Conservation (phyloP, 805 yeast species). For the Lipomyces mesembrius region DNA sequence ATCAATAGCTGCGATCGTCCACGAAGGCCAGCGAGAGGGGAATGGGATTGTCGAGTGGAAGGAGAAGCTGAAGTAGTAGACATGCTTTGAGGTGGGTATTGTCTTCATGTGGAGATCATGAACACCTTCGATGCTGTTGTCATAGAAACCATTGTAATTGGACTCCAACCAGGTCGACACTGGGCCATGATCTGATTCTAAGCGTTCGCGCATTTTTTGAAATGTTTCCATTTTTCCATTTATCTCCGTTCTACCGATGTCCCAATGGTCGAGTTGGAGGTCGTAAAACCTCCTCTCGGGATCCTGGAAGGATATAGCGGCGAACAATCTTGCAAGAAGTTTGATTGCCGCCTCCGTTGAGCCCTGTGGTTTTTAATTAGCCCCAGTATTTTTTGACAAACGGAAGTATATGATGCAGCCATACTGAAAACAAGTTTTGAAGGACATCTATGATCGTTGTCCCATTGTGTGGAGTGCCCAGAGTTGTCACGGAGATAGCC, state of each 20-base stretch:
- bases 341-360: conserved; percentile 1
- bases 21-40: neutral
- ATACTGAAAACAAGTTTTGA: neutral
- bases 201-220: conserved; percentile 2
- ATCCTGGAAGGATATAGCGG: neutral
- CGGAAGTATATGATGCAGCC: neutral
- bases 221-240: neutral
- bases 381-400: neutral
- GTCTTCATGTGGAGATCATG: neutral
- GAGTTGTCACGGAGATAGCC: neutral
- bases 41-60: conserved; percentile 4
- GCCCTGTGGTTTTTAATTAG: neutral
- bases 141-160: neutral
- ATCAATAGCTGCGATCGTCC: neutral
- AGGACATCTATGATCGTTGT: conserved; percentile 4
- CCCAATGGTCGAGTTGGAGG: conserved; percentile 8
- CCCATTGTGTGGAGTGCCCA: conserved; percentile 3
- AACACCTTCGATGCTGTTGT: neutral
- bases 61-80: conserved; percentile 2
- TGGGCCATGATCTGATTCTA: neutral
- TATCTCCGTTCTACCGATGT: neutral
- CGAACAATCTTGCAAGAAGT: neutral
- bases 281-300: neutral
- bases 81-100: neutral
- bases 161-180: neutral